Percentiles rank a stretch among this genome's conserved stretches.
phyloP scores from a whole-genome alignment of 352 stramenopile species.

The Stramenopiles sp. region DNA sequence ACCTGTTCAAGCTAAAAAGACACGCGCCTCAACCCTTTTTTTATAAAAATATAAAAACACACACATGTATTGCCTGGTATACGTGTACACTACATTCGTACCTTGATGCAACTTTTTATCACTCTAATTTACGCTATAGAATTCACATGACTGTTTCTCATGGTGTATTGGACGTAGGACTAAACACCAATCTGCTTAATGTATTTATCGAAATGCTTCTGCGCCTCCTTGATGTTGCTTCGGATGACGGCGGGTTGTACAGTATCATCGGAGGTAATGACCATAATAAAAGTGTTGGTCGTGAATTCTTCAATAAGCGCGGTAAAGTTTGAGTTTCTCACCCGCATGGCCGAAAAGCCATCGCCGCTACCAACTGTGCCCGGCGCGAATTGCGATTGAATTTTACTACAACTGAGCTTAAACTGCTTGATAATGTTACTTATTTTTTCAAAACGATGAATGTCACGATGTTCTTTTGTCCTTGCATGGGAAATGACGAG shows the following conservation, averaged over 20 bases:
- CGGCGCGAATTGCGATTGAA: conserved; percentile 87
- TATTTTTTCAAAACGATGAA: conserved; percentile 98
- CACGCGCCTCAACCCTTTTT: no score
- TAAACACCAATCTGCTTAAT: no score
- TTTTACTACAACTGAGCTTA: conserved; percentile 95
- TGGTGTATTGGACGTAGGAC: no score
- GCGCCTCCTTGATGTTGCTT: conserved; percentile 86
- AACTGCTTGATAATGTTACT: conserved; percentile 99
- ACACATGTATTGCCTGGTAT: no score
- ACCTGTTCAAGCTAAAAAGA: no score
- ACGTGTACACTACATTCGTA: no score
- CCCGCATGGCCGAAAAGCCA: no score
- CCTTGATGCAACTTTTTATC: no score
- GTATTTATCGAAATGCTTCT: conserved; percentile 83
- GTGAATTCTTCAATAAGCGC: conserved; percentile 96
- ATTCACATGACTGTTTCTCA: no score
- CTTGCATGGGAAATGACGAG: conserved; percentile 90
- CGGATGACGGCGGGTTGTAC: conserved; percentile 74
- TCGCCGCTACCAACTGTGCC: no score
- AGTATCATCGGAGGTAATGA: conserved; percentile 73
- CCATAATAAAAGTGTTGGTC: conserved; percentile 94
- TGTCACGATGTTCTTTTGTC: conserved; percentile 68
- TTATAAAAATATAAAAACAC: no score
- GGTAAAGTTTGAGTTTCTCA: conserved; percentile 81
- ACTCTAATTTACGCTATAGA: no score